Percentiles rank a stretch among this genome's conserved stretches.
These are phyloP conservation scores for Yamadazyma blattariae DNA, from an alignment of 1,139 yeast genomes.

Conservation along the genomic window DNA sequence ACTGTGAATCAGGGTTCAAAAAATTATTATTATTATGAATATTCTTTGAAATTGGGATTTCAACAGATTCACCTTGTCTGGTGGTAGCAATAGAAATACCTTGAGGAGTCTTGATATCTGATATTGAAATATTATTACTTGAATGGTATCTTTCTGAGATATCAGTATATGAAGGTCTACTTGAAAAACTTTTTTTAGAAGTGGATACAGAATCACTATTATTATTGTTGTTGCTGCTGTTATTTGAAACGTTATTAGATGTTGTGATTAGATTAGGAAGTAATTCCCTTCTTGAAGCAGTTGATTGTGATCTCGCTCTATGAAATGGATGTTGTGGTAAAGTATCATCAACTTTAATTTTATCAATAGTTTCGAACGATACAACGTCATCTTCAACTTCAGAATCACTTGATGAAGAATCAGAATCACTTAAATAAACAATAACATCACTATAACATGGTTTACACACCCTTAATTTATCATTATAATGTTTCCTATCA, in stretches of 20 bases:
- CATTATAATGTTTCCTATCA: constrained; percentile 41
- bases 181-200: constrained; percentile 16
- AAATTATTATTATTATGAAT: constrained; percentile 11
- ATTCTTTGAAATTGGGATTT: constrained; percentile 49
- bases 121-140: constrained; percentile 14
- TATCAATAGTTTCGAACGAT: constrained; percentile 15
- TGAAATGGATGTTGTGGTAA: constrained; percentile 26
- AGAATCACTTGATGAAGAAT: constrained; percentile 26
- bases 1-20: constrained; percentile 3
- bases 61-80: constrained; percentile 73
- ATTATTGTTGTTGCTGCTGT: background rate
- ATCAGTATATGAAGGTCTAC: constrained; percentile 11
- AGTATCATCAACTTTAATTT: constrained; percentile 18
- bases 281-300: constrained; percentile 19
- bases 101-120: constrained; percentile 4
- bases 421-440: constrained; percentile 65
- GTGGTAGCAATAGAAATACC: constrained; percentile 78
- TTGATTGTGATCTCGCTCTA: constrained; percentile 30
- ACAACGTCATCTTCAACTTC: constrained; percentile 18
- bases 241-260: background rate
- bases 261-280: background rate
- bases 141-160: constrained; percentile 38
- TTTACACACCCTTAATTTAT: constrained; percentile 75
- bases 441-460: constrained; percentile 73
- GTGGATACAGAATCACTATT: constrained; percentile 8